Evolutionary conservation across 768 basidiomycete genomes (phyloP).

Genomic region (Mycena leptocephala): DNA sequence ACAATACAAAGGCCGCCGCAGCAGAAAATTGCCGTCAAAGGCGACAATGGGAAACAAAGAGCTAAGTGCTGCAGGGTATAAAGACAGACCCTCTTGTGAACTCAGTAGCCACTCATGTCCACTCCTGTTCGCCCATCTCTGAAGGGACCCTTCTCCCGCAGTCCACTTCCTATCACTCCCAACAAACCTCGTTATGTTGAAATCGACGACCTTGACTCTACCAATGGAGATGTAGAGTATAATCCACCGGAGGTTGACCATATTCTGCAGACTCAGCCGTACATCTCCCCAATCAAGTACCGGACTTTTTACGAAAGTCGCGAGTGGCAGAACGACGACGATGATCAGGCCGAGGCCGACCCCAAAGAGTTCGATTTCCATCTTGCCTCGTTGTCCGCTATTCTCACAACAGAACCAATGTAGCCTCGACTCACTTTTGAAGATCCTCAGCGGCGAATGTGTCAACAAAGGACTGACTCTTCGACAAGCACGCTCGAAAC

Average conservation of each 20-base stretch:
- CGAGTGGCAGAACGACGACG: not conserved
- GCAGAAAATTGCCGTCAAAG: no score
- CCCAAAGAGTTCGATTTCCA: not conserved
- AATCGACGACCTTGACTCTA: not conserved
- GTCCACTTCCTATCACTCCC: not conserved
- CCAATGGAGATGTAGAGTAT: not conserved
- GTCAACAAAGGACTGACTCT: not conserved
- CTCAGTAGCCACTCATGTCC: not conserved
- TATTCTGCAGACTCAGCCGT: not conserved
- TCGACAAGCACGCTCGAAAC: not conserved
- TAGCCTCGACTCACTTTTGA: not conserved
- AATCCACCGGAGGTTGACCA: not conserved
- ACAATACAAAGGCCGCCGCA: no score
- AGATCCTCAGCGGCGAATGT: not conserved
- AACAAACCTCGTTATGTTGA: not conserved
- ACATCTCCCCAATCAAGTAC: not conserved
- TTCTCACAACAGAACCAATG: not conserved
- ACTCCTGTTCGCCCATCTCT: not conserved
- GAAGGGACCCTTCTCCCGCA: no score
- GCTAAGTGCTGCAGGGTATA: no score
- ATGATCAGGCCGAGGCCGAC: not conserved
- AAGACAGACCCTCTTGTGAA: no score
- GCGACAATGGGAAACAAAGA: no score
- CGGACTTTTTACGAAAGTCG: not conserved
- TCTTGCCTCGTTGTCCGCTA: not conserved